Evolutionary conservation across 768 basidiomycete species (phyloP).

Genomic region (Daedalea quercina): DNA sequence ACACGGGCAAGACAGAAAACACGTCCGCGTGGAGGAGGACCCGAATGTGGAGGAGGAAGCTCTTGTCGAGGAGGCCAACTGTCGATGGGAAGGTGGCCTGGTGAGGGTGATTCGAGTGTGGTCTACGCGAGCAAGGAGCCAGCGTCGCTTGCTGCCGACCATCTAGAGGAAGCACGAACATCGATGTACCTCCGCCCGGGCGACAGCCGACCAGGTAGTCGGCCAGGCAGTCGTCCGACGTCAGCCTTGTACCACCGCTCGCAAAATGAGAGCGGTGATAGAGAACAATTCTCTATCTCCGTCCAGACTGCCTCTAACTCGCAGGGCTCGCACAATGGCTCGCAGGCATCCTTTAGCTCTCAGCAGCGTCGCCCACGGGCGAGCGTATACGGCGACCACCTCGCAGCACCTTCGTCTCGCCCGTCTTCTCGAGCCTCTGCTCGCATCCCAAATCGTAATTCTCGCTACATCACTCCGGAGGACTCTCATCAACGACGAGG

Average conservation of each 20-base stretch:
- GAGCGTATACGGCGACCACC: not conserved
- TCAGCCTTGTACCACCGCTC: not conserved
- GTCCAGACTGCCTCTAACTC: not conserved
- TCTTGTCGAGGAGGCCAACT: not conserved
- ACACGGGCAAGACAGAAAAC: not conserved
- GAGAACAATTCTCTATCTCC: not conserved
- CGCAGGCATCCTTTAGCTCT: not conserved
- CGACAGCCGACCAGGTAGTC: not conserved
- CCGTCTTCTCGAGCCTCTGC: constrained; percentile 1
- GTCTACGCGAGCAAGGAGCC: constrained; percentile 12
- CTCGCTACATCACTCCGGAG: not conserved
- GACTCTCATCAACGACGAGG: not conserved
- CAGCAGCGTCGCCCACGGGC: not conserved
- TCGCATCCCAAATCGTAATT: not conserved
- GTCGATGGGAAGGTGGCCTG: too few relatives aligned
- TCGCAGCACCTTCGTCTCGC: constrained; percentile 1
- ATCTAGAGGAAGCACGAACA: constrained; percentile 3
- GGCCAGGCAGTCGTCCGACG: not conserved
- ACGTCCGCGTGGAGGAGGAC: too few relatives aligned
- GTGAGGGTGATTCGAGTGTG: not conserved
- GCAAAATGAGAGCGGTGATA: not conserved
- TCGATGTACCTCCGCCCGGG: constrained; percentile 1
- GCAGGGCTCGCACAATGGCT: not conserved
- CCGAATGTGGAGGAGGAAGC: not conserved
- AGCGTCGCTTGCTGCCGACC: constrained; percentile 1